Evolutionary conservation across 2,329 filamentous ascomycete species (phyloP).

Genomic region (Dryadomyces quercivorus): DNA sequence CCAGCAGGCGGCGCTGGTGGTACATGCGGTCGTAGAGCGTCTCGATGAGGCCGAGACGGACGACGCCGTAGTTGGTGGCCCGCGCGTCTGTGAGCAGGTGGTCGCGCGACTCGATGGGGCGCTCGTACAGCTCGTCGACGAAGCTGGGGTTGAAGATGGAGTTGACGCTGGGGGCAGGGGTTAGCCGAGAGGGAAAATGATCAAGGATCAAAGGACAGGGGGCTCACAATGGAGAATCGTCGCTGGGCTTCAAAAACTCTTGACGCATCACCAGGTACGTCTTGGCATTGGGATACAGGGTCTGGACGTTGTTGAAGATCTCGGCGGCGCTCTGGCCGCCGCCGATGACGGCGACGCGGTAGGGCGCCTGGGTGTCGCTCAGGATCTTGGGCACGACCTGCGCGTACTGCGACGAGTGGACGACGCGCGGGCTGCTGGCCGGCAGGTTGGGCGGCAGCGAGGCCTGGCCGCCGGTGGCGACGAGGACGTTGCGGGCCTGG

Average conservation of each 20-base stretch:
- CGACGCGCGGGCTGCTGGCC: constrained; percentile 55
- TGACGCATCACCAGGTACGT: constrained; percentile 72
- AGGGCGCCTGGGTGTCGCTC: constrained; percentile 39
- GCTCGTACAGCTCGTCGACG: constrained; percentile 64
- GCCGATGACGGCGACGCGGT: constrained; percentile 74
- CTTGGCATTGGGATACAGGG: constrained; percentile 67
- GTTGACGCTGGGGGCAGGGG: constrained; percentile 54
- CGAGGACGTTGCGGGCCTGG: constrained; percentile 51
- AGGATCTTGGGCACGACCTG: constrained; percentile 49
- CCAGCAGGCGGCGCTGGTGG: constrained; percentile 62
- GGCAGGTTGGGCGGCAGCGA: constrained; percentile 62
- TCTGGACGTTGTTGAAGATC: constrained; percentile 83
- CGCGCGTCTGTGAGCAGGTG: constrained; percentile 55
- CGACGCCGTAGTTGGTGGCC: constrained; percentile 88
- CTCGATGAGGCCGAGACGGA: constrained; percentile 82
- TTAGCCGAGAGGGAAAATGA: neutral
- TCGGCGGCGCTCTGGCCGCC: constrained; percentile 89
- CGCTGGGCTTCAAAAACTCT: constrained; percentile 75
- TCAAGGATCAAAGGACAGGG: neutral
- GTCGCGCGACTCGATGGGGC: constrained; percentile 49
- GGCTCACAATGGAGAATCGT: constrained; percentile 88
- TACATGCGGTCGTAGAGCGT: constrained; percentile 81
- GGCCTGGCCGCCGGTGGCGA: constrained; percentile 48
- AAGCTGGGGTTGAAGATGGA: constrained; percentile 89
- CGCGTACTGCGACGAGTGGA: constrained; percentile 84